A percentile compares a stretch with the other conserved stretches of the same genome.
These are phyloP conservation scores for Passiflora organensis DNA, from an alignment of 345 rosid species.

Conservation along the genomic window DNA sequence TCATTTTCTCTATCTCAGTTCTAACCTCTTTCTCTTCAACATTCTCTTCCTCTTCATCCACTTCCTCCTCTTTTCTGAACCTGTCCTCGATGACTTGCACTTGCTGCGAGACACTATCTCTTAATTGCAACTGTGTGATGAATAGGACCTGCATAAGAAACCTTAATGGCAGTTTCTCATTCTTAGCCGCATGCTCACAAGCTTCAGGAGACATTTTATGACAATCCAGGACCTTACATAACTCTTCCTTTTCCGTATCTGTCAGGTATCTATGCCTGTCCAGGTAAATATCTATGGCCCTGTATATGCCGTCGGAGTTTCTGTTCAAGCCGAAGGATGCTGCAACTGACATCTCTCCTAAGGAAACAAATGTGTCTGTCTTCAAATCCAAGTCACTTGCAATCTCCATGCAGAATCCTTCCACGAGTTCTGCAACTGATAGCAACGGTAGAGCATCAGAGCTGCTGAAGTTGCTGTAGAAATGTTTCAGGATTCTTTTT, in stretches of 20 bases:
- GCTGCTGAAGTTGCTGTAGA: slow-evolving; percentile 34
- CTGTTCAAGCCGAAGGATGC: slow-evolving; percentile 37
- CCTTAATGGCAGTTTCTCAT: slow-evolving; percentile 63
- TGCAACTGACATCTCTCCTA: slow-evolving; percentile 50
- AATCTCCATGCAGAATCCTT: slow-evolving; percentile 55
- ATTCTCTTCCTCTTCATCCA: slow-evolving; percentile 4
- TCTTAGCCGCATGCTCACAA: slow-evolving; percentile 51
- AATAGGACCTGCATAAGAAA: slow-evolving; percentile 48
- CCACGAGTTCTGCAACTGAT: slow-evolving; percentile 56
- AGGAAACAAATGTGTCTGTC: slow-evolving; percentile 39
- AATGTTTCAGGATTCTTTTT: slow-evolving; percentile 52
- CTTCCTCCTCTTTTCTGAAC: slow-evolving; percentile 14
- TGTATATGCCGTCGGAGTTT: slow-evolving; percentile 62
- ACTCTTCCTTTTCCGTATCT: slow-evolving; percentile 58
- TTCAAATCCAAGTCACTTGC: slow-evolving; percentile 54
- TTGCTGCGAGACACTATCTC: slow-evolving; percentile 40
- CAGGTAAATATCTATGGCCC: slow-evolving; percentile 63
- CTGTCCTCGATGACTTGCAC: slow-evolving; percentile 22
- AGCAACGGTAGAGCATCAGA: slow-evolving; percentile 24
- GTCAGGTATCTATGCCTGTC: slow-evolving; percentile 53
- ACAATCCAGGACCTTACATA: slow-evolving; percentile 58
- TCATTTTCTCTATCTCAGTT: slow-evolving; percentile 53
- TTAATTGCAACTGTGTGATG: slow-evolving; percentile 53
- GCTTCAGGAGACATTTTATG: slow-evolving; percentile 61
- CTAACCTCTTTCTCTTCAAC: slow-evolving; percentile 33